phyloP scores from a whole-genome alignment of 2,329 filamentous ascomycete species.

The Alternaria incomplexa region DNA sequence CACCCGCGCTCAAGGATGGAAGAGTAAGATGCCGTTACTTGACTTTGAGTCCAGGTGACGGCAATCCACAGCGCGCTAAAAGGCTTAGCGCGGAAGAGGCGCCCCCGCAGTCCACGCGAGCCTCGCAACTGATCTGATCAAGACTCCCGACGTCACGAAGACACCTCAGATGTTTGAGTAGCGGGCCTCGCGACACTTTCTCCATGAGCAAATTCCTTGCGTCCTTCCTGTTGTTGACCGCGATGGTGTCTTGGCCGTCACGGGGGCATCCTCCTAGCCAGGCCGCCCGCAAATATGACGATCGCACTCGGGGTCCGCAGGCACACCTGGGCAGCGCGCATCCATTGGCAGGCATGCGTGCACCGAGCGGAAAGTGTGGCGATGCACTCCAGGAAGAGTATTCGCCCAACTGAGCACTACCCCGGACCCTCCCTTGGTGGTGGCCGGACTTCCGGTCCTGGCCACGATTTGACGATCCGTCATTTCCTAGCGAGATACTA shows the following conservation, averaged over 20 bases:
- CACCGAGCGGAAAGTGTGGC: neutral
- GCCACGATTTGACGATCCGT: neutral
- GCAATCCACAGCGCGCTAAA: conserved; percentile 12
- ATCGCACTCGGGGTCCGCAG: neutral
- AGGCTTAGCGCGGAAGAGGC: conserved; percentile 14
- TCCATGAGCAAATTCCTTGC: neutral
- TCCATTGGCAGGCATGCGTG: conserved; percentile 5
- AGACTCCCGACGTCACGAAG: conserved; percentile 17
- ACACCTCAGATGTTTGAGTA: conserved; percentile 16
- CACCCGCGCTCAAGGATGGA: neutral
- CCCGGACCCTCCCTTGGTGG: neutral
- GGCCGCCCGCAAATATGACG: neutral
- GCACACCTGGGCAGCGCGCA: neutral
- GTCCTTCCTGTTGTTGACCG: neutral
- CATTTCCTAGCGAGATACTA: conserved; percentile 5
- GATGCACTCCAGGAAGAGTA: conserved; percentile 1
- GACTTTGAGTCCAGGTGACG: conserved; percentile 15
- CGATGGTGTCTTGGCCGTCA: neutral
- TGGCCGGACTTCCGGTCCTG: neutral
- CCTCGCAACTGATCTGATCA: conserved; percentile 18
- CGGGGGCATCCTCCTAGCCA: neutral
- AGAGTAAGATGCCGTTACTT: neutral
- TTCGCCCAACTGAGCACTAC: neutral
- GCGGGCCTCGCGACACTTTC: neutral
- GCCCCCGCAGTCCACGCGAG: conserved; percentile 15